Percentiles rank a stretch among this genome's conserved stretches.
phyloP scores from a whole-genome alignment of 176 grass and related monocot species.

The Hyparrhenia diplandra region DNA sequence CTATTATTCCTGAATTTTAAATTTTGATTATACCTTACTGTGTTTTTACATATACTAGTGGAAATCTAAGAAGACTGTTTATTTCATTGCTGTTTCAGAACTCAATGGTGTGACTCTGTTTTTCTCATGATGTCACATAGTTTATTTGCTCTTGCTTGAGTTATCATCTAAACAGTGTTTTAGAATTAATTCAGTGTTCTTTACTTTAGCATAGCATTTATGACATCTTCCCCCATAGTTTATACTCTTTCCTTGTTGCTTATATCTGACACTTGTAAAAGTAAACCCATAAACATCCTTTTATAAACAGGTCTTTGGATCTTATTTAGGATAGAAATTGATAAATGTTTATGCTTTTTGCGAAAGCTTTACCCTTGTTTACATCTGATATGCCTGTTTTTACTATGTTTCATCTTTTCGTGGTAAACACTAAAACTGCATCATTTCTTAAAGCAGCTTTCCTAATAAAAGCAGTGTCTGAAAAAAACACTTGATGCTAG shows the following conservation, averaged over 20 bases:
- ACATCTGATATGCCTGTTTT: conserved; percentile 7
- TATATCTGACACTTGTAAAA: background rate
- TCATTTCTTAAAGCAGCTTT: conserved; percentile 11
- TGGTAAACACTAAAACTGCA: conserved; percentile 4
- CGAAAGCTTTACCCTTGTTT: conserved; percentile 13
- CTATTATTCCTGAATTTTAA: conserved; percentile 15
- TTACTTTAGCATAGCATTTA: background rate
- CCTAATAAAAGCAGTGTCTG: background rate
- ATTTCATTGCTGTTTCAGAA: background rate
- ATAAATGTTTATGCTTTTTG: background rate
- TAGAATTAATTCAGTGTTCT: background rate
- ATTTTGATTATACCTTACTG: background rate
- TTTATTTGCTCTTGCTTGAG: background rate
- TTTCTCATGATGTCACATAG: conserved; percentile 7
- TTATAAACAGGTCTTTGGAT: background rate
- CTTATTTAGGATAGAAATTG: background rate
- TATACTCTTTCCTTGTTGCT: background rate
- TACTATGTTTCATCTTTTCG: background rate
- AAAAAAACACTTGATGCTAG: background rate
- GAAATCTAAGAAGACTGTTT: background rate
- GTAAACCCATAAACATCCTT: background rate
- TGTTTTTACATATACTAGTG: background rate
- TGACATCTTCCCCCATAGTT: background rate
- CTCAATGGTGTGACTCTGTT: background rate
- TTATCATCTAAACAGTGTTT: background rate